These are phyloP conservation scores for Trichoderma koningiopsis DNA, from an alignment of 2,329 filamentous ascomycete species.

Conservation along the genomic window DNA sequence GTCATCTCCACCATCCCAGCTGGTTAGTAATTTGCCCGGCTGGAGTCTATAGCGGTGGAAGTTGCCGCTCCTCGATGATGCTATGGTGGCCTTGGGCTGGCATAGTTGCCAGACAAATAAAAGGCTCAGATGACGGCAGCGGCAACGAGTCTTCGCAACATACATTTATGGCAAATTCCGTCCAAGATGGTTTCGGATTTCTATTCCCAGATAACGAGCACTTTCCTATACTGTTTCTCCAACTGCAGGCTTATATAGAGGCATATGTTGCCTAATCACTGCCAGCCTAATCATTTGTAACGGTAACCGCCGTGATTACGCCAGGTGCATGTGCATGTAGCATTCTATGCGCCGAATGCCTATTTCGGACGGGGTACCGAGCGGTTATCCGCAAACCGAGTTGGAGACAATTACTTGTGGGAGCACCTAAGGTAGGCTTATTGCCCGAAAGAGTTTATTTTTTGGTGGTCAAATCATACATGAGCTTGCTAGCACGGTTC, in stretches of 20 bases:
- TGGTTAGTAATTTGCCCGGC: slow-evolving; percentile 5
- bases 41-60: slow-evolving; percentile 2
- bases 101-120: neutral
- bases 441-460: slow-evolving; percentile 6
- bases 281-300: neutral
- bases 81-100: neutral
- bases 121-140: neutral
- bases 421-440: neutral
- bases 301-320: neutral
- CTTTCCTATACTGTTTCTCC: neutral
- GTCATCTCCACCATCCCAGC: slow-evolving; percentile 13
- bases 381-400: neutral
- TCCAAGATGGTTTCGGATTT: neutral
- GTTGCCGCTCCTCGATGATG: neutral
- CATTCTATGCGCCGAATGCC: slow-evolving; percentile 6
- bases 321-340: neutral
- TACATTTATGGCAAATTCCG: neutral
- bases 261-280: neutral
- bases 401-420: neutral
- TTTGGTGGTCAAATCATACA: neutral
- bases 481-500: neutral
- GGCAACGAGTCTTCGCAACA: neutral
- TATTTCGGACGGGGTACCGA: slow-evolving; percentile 7
- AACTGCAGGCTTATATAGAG: neutral
- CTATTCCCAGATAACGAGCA: neutral